Conservation (phyloP, 1,284 basidiomycete species). For the Moniliophthora roreri region DNA sequence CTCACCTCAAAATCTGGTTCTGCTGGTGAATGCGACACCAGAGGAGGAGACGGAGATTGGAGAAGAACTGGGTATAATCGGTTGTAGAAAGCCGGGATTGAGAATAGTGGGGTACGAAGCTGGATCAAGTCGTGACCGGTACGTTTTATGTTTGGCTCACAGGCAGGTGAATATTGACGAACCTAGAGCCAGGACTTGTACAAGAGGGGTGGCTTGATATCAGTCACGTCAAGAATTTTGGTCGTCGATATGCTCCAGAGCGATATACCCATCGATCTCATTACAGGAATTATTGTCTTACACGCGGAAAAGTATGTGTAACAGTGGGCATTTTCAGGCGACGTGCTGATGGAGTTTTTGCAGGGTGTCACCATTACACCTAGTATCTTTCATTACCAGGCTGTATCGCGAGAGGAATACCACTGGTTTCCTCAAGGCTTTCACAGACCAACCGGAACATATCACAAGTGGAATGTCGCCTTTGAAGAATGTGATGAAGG, state of each 20-base stretch:
- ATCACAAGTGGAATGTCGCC: conserved; percentile 93
- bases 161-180: not conserved
- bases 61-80: conserved; percentile 91
- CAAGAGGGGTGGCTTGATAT: conserved; percentile 85
- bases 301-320: conserved; percentile 83
- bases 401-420: conserved; percentile 87
- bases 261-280: conserved; percentile 81
- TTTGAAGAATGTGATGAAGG: conserved; percentile 89
- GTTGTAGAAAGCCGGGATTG: conserved; percentile 85
- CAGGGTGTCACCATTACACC: conserved; percentile 82
- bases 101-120: conserved; percentile 86
- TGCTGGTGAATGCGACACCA: conserved; percentile 85
- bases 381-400: conserved; percentile 90
- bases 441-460: conserved; percentile 94
- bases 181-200: conserved; percentile 78
- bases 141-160: conserved; percentile 20
- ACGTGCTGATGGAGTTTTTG: not conserved
- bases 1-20: conserved; percentile 79
- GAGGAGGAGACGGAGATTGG: conserved; percentile 92
- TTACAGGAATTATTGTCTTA: conserved; percentile 92
- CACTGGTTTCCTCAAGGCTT: conserved; percentile 93
- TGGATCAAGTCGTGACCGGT: conserved; percentile 74
- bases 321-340: not conserved
- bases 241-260: conserved; percentile 94
- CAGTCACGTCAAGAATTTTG: conserved; percentile 91